Evolutionary conservation across 73 alveolate species (phyloP), one percentile per base, ranked within the genome.

Genomic region (Tetrahymena borealis): DNA sequence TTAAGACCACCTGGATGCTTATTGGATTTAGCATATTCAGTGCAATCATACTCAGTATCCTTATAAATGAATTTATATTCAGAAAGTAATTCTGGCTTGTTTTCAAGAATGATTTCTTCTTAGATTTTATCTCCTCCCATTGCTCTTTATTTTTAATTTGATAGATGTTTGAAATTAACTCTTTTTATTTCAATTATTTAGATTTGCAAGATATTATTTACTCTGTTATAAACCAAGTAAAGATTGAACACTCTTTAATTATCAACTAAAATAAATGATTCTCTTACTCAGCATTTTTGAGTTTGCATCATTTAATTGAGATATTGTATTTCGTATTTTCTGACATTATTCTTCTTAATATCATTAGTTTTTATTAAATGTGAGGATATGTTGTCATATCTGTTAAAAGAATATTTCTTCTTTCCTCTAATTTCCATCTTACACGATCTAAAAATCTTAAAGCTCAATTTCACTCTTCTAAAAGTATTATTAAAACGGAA

Each of bases 1-100:
- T 90, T 79, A 39, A 79, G 78, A 39, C 95, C 95, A 11, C 92
- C 95, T 24, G 95, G 95, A 42, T 93, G 95, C 37, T 85, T 93
- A 15, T 90, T 38, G n/a, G 85, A 60, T 60, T 60, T 60, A 39
- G 91, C 95, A 39, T 93, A 93, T 13, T 93, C 95, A 24, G 93
- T 85, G 60, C 91, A 85, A 85, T 93, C 95, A 85, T 93, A 93
- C 40, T 85, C 93, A 41, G 39, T 85, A 39, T 93, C 91, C 91
- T 93, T 93, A 40, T 93, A 93, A 85, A 85, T 85, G 36, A 93
- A 93, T 93, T 78, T 79, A 78, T 60, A 60, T 60, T 60, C 85
- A 35, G n/a, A 24, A 4, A 60, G 85, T 10, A 60, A 35, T 6
- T 60, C 85, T 3, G 85, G 85, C 13, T 60, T 60, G 28, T 60